Base-by-base conservation (phyloP, 768 basidiomycete species). In the Tylopilus felleus region DNA sequence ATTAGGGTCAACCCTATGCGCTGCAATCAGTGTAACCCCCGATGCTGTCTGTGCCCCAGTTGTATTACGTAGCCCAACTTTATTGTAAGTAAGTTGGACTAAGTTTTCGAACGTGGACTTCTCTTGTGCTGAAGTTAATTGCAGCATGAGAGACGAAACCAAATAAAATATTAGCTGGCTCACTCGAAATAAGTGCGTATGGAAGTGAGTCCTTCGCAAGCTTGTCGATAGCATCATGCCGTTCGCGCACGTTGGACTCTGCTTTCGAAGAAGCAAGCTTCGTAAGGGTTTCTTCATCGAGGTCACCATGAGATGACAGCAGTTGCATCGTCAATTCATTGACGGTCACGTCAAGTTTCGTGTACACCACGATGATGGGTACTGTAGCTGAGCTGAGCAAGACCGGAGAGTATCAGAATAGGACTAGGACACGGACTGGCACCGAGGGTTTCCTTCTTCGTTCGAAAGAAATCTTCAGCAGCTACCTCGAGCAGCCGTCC, bases 301-400 rank as follows among this genome's bases (percentile, higher is more conserved):
- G n/a, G n/a, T n/a, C n/a, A n/a, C n/a, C n/a, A n/a, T n/a, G n/a
- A n/a, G n/a, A n/a, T n/a, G n/a, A n/a, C n/a, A n/a, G n/a, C n/a
- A n/a, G n/a, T 33, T 33, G 33, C 33, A 16, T 33, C 13, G 16
- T 33, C 3, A 14, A 33, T 33, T 33, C 13, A 29, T 29, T 13
- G 27, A 28, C 48, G 31, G 22, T 9, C 2, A n/a, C 2, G 22
- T 50, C 49, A 31, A 41, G 27, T 22, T 33, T 42, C 10, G 49
- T 42, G 29, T 41, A 50, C 8, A 41, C 49, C 8, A 50, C 40
- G 19, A 50, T 50, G 40, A 50, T 40, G 3, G 39, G 51, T 52
- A 52, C 51, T 52, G 23, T 7, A 25, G 21, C 35, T n/a, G 36
- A 22, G 9, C 40, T 52, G 28, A 40, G 8, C 16, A n/a, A 31